Percentiles rank a stretch among this genome's conserved stretches.
phyloP scores from a whole-genome alignment of 2,329 filamentous ascomycete genomes.

The Sarocladium brachiariae region DNA sequence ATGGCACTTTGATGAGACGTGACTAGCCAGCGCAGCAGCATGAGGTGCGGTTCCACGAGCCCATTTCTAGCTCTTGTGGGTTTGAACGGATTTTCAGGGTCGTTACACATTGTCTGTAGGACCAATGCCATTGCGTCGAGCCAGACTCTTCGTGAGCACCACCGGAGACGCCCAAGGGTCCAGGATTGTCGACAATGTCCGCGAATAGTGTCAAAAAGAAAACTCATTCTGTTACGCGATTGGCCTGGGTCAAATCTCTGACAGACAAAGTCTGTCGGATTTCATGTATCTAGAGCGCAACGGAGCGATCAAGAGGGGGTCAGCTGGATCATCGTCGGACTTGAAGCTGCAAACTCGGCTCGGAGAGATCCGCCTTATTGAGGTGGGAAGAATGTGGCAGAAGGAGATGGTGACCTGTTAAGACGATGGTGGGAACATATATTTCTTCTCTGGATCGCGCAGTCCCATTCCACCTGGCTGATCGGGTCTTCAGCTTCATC shows the following conservation, averaged over 20 bases:
- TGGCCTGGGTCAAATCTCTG: background rate
- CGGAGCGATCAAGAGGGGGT: background rate
- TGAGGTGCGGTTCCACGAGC: background rate
- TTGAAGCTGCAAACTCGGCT: slow-evolving; percentile 7
- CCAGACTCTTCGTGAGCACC: background rate
- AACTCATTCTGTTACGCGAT: background rate
- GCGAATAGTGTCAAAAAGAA: too few species aligned
- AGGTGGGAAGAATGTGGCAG: background rate
- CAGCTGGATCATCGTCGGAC: background rate
- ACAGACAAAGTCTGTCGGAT: background rate
- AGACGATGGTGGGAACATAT: background rate
- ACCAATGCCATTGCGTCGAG: background rate
- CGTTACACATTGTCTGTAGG: background rate
- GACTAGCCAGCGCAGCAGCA: background rate
- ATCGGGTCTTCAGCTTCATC: background rate
- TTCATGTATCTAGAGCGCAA: background rate
- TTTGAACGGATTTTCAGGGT: background rate
- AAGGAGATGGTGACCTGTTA: background rate
- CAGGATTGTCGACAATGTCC: background rate
- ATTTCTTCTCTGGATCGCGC: slow-evolving; percentile 5
- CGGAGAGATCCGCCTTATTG: slow-evolving; percentile 1
- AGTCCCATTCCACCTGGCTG: background rate
- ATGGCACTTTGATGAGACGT: background rate
- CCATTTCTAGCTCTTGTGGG: background rate
- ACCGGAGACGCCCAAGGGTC: background rate